phyloP scores from a whole-genome alignment of 1,139 yeast genomes.

The Blastobotrys persicus region DNA sequence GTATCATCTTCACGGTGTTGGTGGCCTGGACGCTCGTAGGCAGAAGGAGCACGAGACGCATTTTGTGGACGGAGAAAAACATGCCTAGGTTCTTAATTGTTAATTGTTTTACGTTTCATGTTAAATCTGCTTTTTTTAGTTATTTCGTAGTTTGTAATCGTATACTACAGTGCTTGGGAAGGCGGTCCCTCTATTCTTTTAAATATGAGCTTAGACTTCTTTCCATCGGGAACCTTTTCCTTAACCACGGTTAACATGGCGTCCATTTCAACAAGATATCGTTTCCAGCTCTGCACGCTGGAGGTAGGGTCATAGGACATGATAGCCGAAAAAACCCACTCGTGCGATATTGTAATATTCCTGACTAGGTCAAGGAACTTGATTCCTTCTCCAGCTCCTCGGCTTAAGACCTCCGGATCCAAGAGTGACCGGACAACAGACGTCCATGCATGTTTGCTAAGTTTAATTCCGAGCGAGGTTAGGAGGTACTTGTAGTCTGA shows the following conservation, averaged over 20 bases:
- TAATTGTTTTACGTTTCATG: too few species aligned
- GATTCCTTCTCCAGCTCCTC: conserved; percentile 11
- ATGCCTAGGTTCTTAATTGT: too few species aligned
- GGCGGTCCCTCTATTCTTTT: background rate
- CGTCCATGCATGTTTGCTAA: conserved; percentile 21
- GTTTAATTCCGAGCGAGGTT: conserved; percentile 6
- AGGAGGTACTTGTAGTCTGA: background rate
- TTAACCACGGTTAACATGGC: conserved; percentile 1
- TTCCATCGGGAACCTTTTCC: conserved; percentile 1
- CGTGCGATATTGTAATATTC: background rate
- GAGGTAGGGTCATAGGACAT: background rate
- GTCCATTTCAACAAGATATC: conserved; percentile 7
- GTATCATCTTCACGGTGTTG: conserved; percentile 18
- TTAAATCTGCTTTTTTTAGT: too few species aligned
- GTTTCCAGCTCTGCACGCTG: conserved; percentile 1
- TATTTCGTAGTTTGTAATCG: too few species aligned
- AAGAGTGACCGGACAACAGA: conserved; percentile 17
- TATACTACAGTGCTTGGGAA: too few species aligned
- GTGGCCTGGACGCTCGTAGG: background rate
- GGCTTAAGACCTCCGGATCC: conserved; percentile 5
- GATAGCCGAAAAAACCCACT: conserved; percentile 2
- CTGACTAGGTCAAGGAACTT: conserved; percentile 10
- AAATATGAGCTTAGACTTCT: background rate
- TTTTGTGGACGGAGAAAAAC: background rate
- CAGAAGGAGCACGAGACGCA: background rate